phyloP scores from a whole-genome alignment of 345 rosid genomes.

The Camelina laxa region DNA sequence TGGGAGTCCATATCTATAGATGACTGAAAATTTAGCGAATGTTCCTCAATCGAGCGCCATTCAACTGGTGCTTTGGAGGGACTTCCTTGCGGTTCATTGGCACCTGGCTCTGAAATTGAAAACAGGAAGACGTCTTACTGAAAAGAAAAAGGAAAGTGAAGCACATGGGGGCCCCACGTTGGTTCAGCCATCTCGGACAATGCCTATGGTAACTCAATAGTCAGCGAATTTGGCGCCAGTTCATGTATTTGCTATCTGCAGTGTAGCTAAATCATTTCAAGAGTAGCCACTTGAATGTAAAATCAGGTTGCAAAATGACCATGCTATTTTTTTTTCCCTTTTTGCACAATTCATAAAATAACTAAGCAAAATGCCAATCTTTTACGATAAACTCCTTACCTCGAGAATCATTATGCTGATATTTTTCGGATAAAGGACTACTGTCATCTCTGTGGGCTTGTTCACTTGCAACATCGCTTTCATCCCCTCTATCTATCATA shows the following conservation, averaged over 20 bases:
- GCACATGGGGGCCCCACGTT: constrained; percentile 12
- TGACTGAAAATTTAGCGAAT: constrained; percentile 29
- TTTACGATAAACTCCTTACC: constrained; percentile 49
- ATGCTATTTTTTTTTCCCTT: not conserved
- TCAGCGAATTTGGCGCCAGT: constrained; percentile 1
- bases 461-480: constrained; percentile 66
- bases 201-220: constrained; percentile 3
- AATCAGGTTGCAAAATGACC: constrained; percentile 19
- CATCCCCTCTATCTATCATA: constrained; percentile 55
- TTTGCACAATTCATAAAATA: not conserved
- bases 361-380: constrained; percentile 20
- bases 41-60: constrained; percentile 32
- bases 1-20: constrained; percentile 44
- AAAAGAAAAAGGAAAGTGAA: constrained; percentile 10
- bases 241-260: constrained; percentile 33
- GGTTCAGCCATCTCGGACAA: constrained; percentile 17
- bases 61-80: constrained; percentile 46
- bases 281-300: constrained; percentile 19
- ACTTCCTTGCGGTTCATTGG: constrained; percentile 49
- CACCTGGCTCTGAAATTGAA: constrained; percentile 48
- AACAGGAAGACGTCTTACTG: constrained; percentile 12
- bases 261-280: constrained; percentile 21
- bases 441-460: constrained; percentile 59
- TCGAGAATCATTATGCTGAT: constrained; percentile 49
- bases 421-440: constrained; percentile 51